Base-by-base conservation (phyloP, 1,284 basidiomycete genomes). In the Malassezia sympodialis region DNA sequence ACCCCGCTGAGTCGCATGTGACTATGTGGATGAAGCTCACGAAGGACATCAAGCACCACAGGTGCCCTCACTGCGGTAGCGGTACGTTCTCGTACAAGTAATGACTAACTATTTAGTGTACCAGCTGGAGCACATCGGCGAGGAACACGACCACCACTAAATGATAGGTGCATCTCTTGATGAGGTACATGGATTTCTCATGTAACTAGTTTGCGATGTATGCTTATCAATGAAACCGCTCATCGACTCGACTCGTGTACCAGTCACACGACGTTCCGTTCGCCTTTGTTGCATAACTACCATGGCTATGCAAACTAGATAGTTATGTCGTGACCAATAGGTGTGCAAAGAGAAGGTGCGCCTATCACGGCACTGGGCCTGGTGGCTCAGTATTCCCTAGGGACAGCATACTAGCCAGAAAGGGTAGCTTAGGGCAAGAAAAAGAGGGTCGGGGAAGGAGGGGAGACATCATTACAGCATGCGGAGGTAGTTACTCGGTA, bases 401-500 rank as follows among this genome's bases (percentile, higher is more conserved):
- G 37, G 37, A 39, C 19, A 19, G 37, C 19, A 39, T 39, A 39
- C 37, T 19, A 39, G 19, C 37, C 17, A 39, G 7, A 8, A 21
- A 8, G 37, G 17, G 37, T 14, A 3, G 17, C 3, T 39, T 19
- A 21, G 37, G 12, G 3, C 17, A 21, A 39, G 19, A 39, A 39
- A n/a, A 21, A 39, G 37, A 39, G 37, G 19, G 17, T 8, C 17
- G 8, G 32, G 15, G 37, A 21, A 39, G 19, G 19, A 34, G 19
- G 37, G 37, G 10, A 39, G 19, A 39, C 37, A 15, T 39, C 37
- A 39, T 64, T 44, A 69, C 8, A 69, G 57, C 30, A 68, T 54
- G 51, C 63, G 67, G 56, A 75, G 64, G 60, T 76, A 77, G 62
- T 77, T 77, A 48, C 67, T 71, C 14, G 77, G 77, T 5, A 77